Conservation (phyloP, 495 filamentous ascomycete genomes). For the Penicillium alfredii region DNA sequence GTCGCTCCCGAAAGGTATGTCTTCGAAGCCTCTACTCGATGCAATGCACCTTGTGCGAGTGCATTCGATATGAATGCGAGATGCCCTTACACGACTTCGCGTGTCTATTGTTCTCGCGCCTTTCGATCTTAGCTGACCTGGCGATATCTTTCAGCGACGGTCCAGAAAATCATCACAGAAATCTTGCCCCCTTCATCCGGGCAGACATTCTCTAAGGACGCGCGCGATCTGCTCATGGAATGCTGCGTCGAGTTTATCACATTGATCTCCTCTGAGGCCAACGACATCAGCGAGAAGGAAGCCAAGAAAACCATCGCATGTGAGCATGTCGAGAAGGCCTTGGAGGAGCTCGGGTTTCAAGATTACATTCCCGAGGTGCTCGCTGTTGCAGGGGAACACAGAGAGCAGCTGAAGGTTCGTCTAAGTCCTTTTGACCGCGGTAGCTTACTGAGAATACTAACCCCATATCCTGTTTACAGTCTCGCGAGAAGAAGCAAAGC, state of each 20-base stretch:
- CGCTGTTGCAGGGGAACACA: slow-evolving; percentile 84
- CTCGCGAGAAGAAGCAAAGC: slow-evolving; percentile 91
- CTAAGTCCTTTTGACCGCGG: not conserved
- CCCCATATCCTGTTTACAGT: slow-evolving; percentile 42
- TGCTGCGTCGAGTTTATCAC: slow-evolving; percentile 99
- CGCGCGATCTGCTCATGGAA: slow-evolving; percentile 91
- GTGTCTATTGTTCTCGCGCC: no score
- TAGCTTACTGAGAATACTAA: slow-evolving; percentile 7
- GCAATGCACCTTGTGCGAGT: no score
- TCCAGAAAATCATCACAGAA: slow-evolving; percentile 95
- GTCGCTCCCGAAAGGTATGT: slow-evolving; percentile 84
- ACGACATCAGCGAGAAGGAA: slow-evolving; percentile 96
- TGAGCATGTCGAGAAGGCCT: slow-evolving; percentile 90
- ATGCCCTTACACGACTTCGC: no score
- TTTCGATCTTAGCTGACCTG: slow-evolving; percentile 10
- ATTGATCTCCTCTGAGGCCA: slow-evolving; percentile 91
- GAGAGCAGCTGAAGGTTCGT: slow-evolving; percentile 82
- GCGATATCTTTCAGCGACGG: slow-evolving; percentile 61
- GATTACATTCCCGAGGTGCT: slow-evolving; percentile 85
- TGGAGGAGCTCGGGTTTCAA: slow-evolving; percentile 81
- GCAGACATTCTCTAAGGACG: slow-evolving; percentile 82
- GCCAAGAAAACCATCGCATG: slow-evolving; percentile 97
- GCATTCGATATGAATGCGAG: no score
- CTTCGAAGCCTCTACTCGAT: not conserved
- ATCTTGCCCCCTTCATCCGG: slow-evolving; percentile 70